Evolutionary conservation across 2,329 filamentous ascomycete species (phyloP).

Genomic region (Corynespora cassiicola): DNA sequence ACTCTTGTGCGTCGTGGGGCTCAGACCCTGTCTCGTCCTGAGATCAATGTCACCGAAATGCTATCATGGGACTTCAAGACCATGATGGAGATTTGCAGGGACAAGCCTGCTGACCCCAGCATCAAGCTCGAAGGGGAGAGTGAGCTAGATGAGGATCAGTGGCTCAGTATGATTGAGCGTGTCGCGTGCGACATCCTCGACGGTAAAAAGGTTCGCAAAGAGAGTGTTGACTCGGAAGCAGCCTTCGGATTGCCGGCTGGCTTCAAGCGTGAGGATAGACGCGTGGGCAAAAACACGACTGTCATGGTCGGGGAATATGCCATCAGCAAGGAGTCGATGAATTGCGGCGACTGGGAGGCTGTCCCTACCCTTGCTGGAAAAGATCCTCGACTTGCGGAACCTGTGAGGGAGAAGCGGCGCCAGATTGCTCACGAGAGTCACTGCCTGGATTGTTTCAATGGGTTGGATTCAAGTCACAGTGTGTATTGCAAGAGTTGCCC

Average conservation of each 20-base stretch:
- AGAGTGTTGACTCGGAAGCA: no score
- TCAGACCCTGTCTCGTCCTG: conserved; percentile 58
- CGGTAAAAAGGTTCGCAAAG: conserved; percentile 52
- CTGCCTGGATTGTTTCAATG: conserved; percentile 58
- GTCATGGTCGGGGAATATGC: conserved; percentile 63
- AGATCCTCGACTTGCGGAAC: conserved; percentile 58
- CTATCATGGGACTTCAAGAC: conserved; percentile 63
- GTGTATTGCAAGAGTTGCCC: conserved; percentile 61
- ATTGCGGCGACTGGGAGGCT: conserved; percentile 62
- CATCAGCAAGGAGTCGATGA: conserved; percentile 63
- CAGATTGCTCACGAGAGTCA: conserved; percentile 56
- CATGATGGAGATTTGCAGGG: conserved; percentile 61
- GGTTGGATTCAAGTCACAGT: conserved; percentile 54
- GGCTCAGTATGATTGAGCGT: conserved; percentile 63
- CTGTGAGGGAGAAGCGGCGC: conserved; percentile 56
- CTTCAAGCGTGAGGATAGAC: conserved; percentile 55
- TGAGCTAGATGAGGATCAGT: conserved; percentile 60
- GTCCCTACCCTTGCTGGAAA: conserved; percentile 64
- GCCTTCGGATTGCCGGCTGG: conserved; percentile 46
- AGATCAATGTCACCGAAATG: conserved; percentile 64
- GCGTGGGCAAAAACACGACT: conserved; percentile 63
- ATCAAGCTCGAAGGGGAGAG: conserved; percentile 37
- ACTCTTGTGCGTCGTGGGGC: conserved; percentile 61
- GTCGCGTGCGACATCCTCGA: conserved; percentile 66
- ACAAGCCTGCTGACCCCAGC: conserved; percentile 54